Evolutionary conservation across 2,329 filamentous ascomycete species (phyloP), one percentile per base, ranked within the genome.

Genomic region (Hypoxylon sp.): DNA sequence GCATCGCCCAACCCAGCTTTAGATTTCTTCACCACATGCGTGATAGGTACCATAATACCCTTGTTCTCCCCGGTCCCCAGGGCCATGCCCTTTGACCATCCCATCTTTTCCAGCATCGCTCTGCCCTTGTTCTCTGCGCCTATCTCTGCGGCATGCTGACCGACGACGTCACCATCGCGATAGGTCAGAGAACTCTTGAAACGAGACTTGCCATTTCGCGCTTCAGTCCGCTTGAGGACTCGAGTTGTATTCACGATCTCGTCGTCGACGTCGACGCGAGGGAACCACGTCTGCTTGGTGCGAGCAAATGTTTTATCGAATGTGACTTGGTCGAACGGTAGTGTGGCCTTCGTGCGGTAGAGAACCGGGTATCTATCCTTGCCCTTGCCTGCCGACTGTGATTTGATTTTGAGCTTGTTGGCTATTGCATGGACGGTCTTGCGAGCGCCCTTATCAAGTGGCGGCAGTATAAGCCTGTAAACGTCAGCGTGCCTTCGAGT

Each of bases 51-150:
- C 68, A 97, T 79, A 54, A 97, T 96, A 30, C 96, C 96, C 78
- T 96, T 92, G 77, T 96, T 97, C 68, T 96, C 89, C 1, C 83
- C 76, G 9, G 92, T 88, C 54, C 96, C 96, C 0, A 99, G 84
- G 1, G 91, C 92, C 74, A 90, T 97, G 4, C 96, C 96, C 54
- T 85, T 90, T 65, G 87, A 91, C 94, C 96, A 99, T 2, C 96
- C 96, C 96, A 98, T 98, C 80, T 96, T 98, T 80, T 97, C 93
- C 68, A 99, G 80, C 88, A 99, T 92, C 2, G 89, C 88, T 52
- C 93, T 87, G 9, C 96, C 96, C 70, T 88, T 93, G 76, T 97
- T 98, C 55, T 91, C 91, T 3, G 83, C 82, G 0, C 92, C 92
- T 30, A 99, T 84, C 76, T 97, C 94, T 9, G 93, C 92, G 1